Percentiles rank a stretch among this genome's conserved stretches.
phyloP scores from a whole-genome alignment of 2,329 filamentous ascomycete species.

The Fusarium azukiicola region DNA sequence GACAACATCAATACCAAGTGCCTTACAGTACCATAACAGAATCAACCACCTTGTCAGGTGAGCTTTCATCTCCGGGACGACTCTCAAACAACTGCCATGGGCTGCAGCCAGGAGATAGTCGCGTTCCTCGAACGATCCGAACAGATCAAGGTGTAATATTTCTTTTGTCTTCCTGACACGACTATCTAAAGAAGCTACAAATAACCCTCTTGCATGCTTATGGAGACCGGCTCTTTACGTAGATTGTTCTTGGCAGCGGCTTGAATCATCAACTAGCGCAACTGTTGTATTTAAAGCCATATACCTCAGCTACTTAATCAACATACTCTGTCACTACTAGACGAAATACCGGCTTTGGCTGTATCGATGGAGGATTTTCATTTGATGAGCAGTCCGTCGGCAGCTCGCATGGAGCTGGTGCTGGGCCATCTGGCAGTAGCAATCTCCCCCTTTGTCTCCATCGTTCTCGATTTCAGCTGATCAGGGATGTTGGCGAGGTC shows the following conservation, averaged over 20 bases:
- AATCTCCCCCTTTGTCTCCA: too few species aligned
- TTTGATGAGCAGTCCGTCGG: too few species aligned
- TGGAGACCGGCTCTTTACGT: background rate
- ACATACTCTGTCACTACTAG: background rate
- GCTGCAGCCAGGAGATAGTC: background rate
- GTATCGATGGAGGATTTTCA: background rate
- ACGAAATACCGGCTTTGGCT: conserved; percentile 3
- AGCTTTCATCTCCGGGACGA: background rate
- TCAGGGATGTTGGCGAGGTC: too few species aligned
- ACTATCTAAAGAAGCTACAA: background rate
- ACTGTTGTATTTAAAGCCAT: background rate
- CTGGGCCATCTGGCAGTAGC: too few species aligned
- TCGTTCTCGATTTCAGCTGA: too few species aligned
- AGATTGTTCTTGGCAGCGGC: background rate
- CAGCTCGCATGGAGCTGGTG: too few species aligned
- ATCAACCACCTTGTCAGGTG: background rate
- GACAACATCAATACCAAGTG: background rate
- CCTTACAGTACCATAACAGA: background rate
- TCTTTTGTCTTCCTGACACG: background rate
- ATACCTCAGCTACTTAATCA: conserved; percentile 1
- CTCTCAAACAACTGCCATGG: background rate
- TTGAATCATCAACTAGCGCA: background rate
- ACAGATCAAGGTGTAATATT: background rate
- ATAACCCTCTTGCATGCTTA: background rate
- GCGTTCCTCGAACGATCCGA: background rate